Base-by-base conservation (phyloP, 768 basidiomycete genomes). In the Lactarius vividus region DNA sequence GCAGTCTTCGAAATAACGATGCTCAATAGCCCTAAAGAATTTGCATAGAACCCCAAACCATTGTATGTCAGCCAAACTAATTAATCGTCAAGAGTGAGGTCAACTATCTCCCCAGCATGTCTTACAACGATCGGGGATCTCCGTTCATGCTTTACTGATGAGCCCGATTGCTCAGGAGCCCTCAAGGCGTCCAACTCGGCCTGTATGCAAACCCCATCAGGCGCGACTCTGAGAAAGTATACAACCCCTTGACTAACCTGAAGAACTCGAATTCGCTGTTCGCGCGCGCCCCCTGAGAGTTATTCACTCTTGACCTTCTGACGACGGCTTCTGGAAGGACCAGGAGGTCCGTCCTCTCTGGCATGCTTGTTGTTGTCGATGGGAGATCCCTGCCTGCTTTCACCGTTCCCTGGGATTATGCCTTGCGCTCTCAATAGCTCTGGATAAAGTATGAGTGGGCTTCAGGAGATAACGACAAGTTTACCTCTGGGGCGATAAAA, bases 401-500 rank as follows among this genome's bases (percentile, higher is more conserved):
- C 16, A 44, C 15, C n/a, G 23, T 20, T 44, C 40, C 15, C 20
- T 10, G 33, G 13, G 4, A 66, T 66, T 15, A 66, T 62, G 9
- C 61, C 65, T 4, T 66, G 57, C 3, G 65, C 65, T 42, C 35
- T 62, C 61, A 66, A 59, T 39, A 66, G 7, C 33, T 57, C 65
- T 66, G 39, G 2, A 46, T 5, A n/a, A 57, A 3, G 23, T 4
- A 57, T 66, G 20, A 42, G 46, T 29, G 16, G 18, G 3, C 5
- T 8, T 16, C 2, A 20, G 18, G 13, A 58, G 52, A 2, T 7
- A 3, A 28, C 3, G 60, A 26, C 28, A 52, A 10, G 2, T 6
- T 33, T 46, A 66, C 65, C 61, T 58, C 61, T 66, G 23, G 65
- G 65, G 10, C 65, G 65, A 62, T 66, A 66, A 31, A 31, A 55